Conservation (phyloP, 495 filamentous ascomycete species). For the Hyaloscypha bicolor region DNA sequence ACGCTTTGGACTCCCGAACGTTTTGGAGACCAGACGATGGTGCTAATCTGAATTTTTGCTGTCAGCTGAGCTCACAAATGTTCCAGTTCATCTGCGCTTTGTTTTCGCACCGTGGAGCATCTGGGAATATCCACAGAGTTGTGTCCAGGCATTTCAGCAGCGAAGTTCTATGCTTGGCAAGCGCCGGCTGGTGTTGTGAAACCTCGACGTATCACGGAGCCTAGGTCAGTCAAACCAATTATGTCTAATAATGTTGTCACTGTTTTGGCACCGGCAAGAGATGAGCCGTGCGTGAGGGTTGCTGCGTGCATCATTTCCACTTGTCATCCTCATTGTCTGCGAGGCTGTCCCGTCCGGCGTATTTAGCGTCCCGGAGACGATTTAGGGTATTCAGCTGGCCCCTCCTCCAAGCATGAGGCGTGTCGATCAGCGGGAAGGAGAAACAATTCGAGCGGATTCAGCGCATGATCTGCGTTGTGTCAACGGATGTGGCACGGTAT, state of each 20-base stretch:
- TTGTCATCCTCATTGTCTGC: not conserved
- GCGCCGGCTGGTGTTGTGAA: constrained; percentile 1
- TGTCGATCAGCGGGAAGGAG: constrained; percentile 15
- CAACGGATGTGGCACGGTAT: constrained; percentile 1
- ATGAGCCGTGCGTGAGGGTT: not conserved
- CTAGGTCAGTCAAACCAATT: constrained; percentile 3
- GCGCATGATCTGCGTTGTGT: constrained; percentile 2
- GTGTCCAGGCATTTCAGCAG: not conserved
- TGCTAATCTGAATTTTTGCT: too few species aligned
- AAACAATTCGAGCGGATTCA: not conserved
- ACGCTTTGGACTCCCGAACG: not conserved
- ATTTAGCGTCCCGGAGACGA: constrained; percentile 3
- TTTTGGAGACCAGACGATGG: not conserved
- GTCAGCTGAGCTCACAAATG: too few species aligned
- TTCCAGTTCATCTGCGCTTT: not conserved
- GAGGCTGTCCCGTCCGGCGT: not conserved
- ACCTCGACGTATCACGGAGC: constrained; percentile 12
- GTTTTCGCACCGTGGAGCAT: not conserved
- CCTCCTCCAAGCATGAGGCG: constrained; percentile 9
- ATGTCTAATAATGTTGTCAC: not conserved
- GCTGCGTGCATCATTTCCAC: not conserved
- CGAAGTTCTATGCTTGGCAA: not conserved
- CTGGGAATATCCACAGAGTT: not conserved
- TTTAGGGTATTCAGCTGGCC: not conserved
- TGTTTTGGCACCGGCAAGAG: not conserved